Percentiles rank a stretch among this genome's conserved stretches.
phyloP scores from a whole-genome alignment of 768 basidiomycete genomes.

The Glaciozyma martinii region DNA sequence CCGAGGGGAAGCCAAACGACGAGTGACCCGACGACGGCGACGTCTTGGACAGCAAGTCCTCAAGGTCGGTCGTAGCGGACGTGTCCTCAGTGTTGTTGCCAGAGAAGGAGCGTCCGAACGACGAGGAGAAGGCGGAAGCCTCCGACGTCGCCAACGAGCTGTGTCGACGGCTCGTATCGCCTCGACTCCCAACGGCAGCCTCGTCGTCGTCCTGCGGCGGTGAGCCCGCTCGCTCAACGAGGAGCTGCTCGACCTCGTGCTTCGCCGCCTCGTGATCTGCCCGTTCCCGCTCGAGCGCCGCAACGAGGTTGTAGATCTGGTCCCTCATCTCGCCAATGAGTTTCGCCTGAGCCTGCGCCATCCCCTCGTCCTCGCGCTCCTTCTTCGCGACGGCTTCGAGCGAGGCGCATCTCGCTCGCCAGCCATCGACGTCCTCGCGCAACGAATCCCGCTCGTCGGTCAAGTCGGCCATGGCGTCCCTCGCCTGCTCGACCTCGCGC shows the following conservation, averaged over 20 bases:
- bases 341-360: slow-evolving; percentile 35
- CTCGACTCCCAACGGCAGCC: not conserved
- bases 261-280: slow-evolving; percentile 35
- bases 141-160: slow-evolving; percentile 19
- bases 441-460: slow-evolving; percentile 65
- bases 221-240: slow-evolving; percentile 14
- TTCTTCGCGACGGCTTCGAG: slow-evolving; percentile 61
- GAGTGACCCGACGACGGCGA: slow-evolving; percentile 19
- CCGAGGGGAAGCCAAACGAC: slow-evolving; percentile 10
- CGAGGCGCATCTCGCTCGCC: slow-evolving; percentile 66
- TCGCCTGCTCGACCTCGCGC: slow-evolving; percentile 63
- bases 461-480: slow-evolving; percentile 26
- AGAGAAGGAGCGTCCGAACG: slow-evolving; percentile 18
- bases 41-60: slow-evolving; percentile 21
- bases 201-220: slow-evolving; percentile 10
- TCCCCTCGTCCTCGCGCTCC: slow-evolving; percentile 44
- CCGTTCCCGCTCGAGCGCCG: slow-evolving; percentile 39
- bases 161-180: slow-evolving; percentile 3
- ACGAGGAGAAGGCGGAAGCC: slow-evolving; percentile 24
- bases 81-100: slow-evolving; percentile 31
- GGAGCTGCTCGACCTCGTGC: slow-evolving; percentile 25
- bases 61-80: slow-evolving; percentile 22
- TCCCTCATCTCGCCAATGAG: slow-evolving; percentile 41
- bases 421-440: slow-evolving; percentile 76
- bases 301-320: slow-evolving; percentile 43